Percentiles rank a stretch among this genome's conserved stretches.
These are phyloP conservation scores for Gamarada debralockiae DNA, from an alignment of 495 filamentous ascomycete species.

Conservation along the genomic window DNA sequence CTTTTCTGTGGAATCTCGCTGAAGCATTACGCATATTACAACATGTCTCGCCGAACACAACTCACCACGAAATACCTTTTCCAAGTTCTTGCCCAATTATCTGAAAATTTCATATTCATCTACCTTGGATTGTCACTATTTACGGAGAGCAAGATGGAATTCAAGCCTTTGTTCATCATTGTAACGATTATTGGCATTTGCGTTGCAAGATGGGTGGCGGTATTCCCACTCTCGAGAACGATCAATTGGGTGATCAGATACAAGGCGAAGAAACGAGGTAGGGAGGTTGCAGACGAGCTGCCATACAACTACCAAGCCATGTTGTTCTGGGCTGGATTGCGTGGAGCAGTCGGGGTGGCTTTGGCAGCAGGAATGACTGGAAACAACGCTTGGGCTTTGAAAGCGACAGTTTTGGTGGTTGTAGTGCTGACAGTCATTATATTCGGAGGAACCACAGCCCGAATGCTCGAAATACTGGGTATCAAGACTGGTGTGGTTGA, in stretches of 20 bases:
- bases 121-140: constrained; percentile 93
- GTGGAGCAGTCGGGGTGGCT: constrained; percentile 93
- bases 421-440: constrained; percentile 98
- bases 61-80: constrained; percentile 98
- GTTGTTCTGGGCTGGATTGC: constrained; percentile 97
- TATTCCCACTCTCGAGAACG: constrained; percentile 84
- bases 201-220: constrained; percentile 82
- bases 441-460: constrained; percentile 96
- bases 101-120: constrained; percentile 99
- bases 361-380: constrained; percentile 86
- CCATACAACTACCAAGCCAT: constrained; percentile 93
- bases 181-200: constrained; percentile 90
- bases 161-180: constrained; percentile 94
- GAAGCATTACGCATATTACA: constrained; percentile 99
- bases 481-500: constrained; percentile 95
- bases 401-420: constrained; percentile 92
- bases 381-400: constrained; percentile 70
- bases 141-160: constrained; percentile 80
- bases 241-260: constrained; percentile 96
- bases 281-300: constrained; percentile 81
- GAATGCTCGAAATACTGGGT: constrained; percentile 94
- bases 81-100: constrained; percentile 88
- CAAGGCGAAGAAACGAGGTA: constrained; percentile 73
- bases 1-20: constrained; percentile 97
- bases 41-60: constrained; percentile 97